Evolutionary conservation across 257 asterid genomes (phyloP), one percentile per base, ranked within the genome.

Genomic region (Jacaranda copaia): DNA sequence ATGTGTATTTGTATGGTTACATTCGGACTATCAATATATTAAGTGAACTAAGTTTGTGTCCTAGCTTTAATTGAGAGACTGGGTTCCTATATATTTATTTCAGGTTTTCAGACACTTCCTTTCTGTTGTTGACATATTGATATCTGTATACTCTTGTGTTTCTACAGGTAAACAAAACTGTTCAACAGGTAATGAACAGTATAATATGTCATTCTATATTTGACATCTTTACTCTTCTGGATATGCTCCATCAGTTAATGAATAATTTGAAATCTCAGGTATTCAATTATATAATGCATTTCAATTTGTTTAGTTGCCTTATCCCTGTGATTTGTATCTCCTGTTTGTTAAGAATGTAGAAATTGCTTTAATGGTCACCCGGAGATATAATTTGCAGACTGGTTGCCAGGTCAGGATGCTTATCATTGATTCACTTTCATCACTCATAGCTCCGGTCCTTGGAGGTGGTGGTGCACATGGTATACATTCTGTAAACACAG

Each of bases 361-460:
- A 35, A 20, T 43, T 59, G 51, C 39, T 61, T 57, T 51, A 3
- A 5, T 73, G 58, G 48, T 70, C 66, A 68, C 48, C 36, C 19
- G 43, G 32, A 68, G 45, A 60, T 38, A 68, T 42, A 57, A 39
- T 76, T 32, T 81, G 84, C 90, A 88, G 96, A 78, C 40, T 35
- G 78, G 70, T 75, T 78, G 66, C 80, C 75, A 66, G 74, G 82
- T 92, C 72, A 85, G 81, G 84, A 81, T 94, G 94, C 85, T 94
- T 53, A 79, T 94, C 83, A 73, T 94, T 38, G 98, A 94, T 78
- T 94, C 98, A 40, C 85, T 94, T 68, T 92, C 98, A 48, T 90
- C 97, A 74, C 97, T 94, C 56, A 81, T 92, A 78, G 75, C 96
- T 69, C 98, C 97, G 52, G 79, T 94, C 83, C 96, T 94, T 70